Evolutionary conservation across 202 grass and related monocot species (phyloP), one percentile per base, ranked within the genome.

Genomic region (Eragrostis tef): DNA sequence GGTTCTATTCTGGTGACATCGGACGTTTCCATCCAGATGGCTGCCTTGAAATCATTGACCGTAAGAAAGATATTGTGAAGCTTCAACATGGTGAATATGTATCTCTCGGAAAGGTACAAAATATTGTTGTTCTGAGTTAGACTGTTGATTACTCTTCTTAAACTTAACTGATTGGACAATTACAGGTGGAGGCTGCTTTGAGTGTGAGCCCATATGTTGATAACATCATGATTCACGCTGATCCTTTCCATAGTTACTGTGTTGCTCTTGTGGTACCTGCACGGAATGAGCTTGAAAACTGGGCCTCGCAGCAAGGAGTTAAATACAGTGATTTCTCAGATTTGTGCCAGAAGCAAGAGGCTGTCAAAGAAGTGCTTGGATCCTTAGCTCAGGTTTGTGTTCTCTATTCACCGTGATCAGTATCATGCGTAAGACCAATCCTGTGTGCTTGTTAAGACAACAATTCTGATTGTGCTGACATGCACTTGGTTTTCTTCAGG

Each of bases 1-100:
- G 94, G 94, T 97, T 97, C 71, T 97, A 90, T 68, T 91, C 94
- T 81, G 94, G 94, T 77, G 94, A 97, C 57, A 80, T 97, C 2
- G 94, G 94, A 11, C 83, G 83, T 52, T 90, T 97, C 77, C 91
- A 97, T 79, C 89, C 91, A 70, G 94, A 92, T 64, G 94, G 94
- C 27, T 94, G 91, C 85, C 94, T 97, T 77, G 94, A 94, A 90
- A 94, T 97, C 47, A 94, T 97, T 79, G 91, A 97, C 77, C 85
- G 91, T 34, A 97, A 97, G 71, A 97, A 97, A 82, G 94, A 97
- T 82, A 94, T 97, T 46, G 94, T 97, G 68, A 97, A 97, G 73
- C 94, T 97, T 80, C 89, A 92, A 62, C 91, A 90, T 88, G 94
- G 94, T 61, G 94, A 97, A 97, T 97, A 97, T 69, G 85, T 97